Evolutionary conservation across 2,329 filamentous ascomycete genomes (phyloP).

Genomic region (Graphilbum sp.): DNA sequence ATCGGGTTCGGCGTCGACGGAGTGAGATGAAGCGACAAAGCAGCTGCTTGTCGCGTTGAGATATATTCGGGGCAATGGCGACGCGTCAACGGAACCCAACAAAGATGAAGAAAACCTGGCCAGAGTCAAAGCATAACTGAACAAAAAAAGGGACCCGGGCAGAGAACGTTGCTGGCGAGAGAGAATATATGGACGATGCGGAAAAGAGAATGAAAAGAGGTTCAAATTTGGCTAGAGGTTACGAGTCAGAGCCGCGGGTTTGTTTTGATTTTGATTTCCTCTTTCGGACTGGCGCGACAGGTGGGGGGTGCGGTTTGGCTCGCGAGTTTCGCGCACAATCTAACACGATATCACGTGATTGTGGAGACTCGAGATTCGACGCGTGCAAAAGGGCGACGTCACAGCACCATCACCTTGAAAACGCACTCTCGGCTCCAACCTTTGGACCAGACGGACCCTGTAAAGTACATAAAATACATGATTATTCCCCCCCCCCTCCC

Average conservation of each 20-base stretch:
- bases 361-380: too few relatives aligned
- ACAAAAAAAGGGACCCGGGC: neutral
- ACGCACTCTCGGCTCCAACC: too few relatives aligned
- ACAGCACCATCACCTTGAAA: too few relatives aligned
- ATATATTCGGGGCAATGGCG: too few relatives aligned
- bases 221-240: too few relatives aligned
- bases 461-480: neutral
- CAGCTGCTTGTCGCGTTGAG: too few relatives aligned
- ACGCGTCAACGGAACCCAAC: neutral
- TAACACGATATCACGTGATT: constrained; percentile 3
- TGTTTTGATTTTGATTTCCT: constrained; percentile 12
- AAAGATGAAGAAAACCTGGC: neutral
- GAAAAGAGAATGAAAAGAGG: neutral
- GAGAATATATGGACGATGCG: too few relatives aligned
- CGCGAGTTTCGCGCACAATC: neutral
- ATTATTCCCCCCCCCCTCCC: too few relatives aligned
- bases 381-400: too few relatives aligned
- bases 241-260: constrained; percentile 4
- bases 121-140: neutral
- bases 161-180: too few relatives aligned
- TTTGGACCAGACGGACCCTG: too few relatives aligned
- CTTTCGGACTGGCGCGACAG: constrained; percentile 3
- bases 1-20: neutral
- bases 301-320: neutral
- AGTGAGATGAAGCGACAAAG: too few relatives aligned